phyloP scores from a whole-genome alignment of 1,284 basidiomycete genomes.

The Tremellales sp. region DNA sequence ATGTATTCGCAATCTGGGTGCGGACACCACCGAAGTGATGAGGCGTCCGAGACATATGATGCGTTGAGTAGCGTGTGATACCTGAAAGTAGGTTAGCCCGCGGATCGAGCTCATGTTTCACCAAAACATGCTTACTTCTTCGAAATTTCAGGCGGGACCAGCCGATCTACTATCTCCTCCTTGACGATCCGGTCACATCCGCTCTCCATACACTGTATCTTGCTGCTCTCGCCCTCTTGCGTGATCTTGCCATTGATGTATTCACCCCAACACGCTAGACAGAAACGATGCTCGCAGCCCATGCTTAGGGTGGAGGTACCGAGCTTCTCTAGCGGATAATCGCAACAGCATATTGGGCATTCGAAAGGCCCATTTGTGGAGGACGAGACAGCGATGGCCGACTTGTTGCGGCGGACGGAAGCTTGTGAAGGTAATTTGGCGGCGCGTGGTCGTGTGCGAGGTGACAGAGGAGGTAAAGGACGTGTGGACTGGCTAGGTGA shows the following conservation, averaged over 20 bases:
- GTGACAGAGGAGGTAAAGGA: constrained; percentile 34
- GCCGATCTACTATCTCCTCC: constrained; percentile 51
- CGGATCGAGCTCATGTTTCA: neutral
- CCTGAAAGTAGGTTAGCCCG: constrained; percentile 50
- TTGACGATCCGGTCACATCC: constrained; percentile 72
- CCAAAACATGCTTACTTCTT: constrained; percentile 43
- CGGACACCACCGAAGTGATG: constrained; percentile 87
- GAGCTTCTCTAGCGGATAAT: constrained; percentile 54
- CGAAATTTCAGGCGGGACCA: constrained; percentile 48
- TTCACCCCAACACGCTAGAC: constrained; percentile 78
- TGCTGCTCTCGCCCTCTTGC: constrained; percentile 78
- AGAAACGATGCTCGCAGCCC: constrained; percentile 76
- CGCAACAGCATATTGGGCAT: constrained; percentile 89
- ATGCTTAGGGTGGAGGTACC: constrained; percentile 59
- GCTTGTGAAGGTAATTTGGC: constrained; percentile 42
- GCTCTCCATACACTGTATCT: constrained; percentile 89
- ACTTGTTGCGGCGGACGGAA: constrained; percentile 33
- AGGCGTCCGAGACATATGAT: constrained; percentile 82
- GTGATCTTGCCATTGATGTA: constrained; percentile 82
- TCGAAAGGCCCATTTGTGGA: constrained; percentile 59
- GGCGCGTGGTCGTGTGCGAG: constrained; percentile 30
- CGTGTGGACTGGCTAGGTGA: constrained; percentile 37
- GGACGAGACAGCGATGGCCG: neutral
- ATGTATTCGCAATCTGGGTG: constrained; percentile 68
- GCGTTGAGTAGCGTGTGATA: constrained; percentile 84